A percentile compares a stretch with the other conserved stretches of the same genome.
These are phyloP conservation scores for Nepenthes gracilis DNA, from an alignment of 148 eudicot genomes.

Conservation along the genomic window DNA sequence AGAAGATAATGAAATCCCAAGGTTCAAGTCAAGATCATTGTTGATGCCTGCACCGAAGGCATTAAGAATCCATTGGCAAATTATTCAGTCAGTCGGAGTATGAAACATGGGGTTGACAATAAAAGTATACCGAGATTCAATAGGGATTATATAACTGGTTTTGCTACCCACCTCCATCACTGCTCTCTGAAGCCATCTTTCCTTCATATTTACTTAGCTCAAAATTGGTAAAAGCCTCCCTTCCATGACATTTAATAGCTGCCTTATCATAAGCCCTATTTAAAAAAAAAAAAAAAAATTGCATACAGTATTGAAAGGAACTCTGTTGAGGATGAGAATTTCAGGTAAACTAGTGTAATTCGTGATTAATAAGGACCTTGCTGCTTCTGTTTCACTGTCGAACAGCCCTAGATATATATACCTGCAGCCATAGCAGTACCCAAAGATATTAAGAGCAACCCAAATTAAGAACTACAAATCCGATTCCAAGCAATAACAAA, in stretches of 20 bases:
- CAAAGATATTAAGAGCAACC: slow-evolving; percentile 29
- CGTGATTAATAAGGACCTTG: slow-evolving; percentile 58
- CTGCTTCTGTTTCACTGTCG: slow-evolving; percentile 84
- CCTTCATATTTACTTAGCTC: slow-evolving; percentile 43
- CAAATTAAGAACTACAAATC: slow-evolving; percentile 2
- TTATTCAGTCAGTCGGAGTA: no score
- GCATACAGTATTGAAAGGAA: slow-evolving; percentile 5
- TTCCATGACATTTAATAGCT: slow-evolving; percentile 61
- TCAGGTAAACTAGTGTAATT: slow-evolving; percentile 4
- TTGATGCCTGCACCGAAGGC: slow-evolving; percentile 4
- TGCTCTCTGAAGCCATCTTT: slow-evolving; percentile 15
- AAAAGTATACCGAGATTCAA: no score
- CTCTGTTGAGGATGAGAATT: slow-evolving; percentile 6
- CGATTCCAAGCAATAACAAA: background rate
- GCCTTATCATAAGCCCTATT: slow-evolving; percentile 83
- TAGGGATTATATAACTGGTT: background rate
- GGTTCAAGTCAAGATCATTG: slow-evolving; percentile 36
- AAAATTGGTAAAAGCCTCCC: slow-evolving; percentile 67
- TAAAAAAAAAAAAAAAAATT: slow-evolving; percentile 15
- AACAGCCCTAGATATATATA: slow-evolving; percentile 80
- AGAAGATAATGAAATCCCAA: slow-evolving; percentile 25
- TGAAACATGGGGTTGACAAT: no score
- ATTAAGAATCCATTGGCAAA: background rate
- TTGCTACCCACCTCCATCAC: slow-evolving; percentile 4
- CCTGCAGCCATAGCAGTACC: slow-evolving; percentile 62